Evolutionary conservation across 2,329 filamentous ascomycete species (phyloP).

Genomic region (Neofusicoccum parvum): DNA sequence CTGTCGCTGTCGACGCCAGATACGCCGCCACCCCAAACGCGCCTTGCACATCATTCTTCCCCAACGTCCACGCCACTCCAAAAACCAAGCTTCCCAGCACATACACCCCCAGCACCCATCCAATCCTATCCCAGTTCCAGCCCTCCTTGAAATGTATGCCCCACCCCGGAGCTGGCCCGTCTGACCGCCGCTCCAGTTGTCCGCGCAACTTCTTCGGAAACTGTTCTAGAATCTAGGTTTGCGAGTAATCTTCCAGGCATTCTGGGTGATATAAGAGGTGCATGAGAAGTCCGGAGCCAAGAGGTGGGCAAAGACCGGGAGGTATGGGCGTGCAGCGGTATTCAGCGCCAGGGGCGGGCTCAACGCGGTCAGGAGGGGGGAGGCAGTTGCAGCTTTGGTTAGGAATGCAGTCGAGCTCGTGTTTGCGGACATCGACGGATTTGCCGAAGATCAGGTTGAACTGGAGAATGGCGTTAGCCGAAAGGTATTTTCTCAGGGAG

Average conservation of each 20-base stretch:
- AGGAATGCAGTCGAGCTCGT: no score
- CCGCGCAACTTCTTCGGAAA: constrained; percentile 30
- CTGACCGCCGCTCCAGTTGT: constrained; percentile 16
- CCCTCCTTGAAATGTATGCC: constrained; percentile 32
- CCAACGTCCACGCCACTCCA: constrained; percentile 28
- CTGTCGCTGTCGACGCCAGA: constrained; percentile 22
- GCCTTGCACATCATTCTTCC: constrained; percentile 30
- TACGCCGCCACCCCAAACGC: constrained; percentile 29
- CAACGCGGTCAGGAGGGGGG: no score
- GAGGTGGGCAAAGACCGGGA: constrained; percentile 27
- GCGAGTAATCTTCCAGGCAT: constrained; percentile 24
- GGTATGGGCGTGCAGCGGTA: no score
- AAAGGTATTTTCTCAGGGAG: no score
- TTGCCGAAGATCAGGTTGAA: no score
- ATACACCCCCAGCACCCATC: constrained; percentile 24
- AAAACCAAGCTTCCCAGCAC: constrained; percentile 28
- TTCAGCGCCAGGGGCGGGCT: no score
- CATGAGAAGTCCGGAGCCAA: constrained; percentile 28
- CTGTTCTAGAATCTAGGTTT: constrained; percentile 29
- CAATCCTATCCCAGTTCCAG: constrained; percentile 27
- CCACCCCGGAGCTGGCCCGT: constrained; percentile 25
- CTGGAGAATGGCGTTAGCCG: no score
- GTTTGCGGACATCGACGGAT: no score
- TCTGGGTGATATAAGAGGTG: constrained; percentile 27
- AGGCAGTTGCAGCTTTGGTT: no score